Base-by-base conservation (phyloP, 1,139 yeast species). In the Debaryomyces coudertii region DNA sequence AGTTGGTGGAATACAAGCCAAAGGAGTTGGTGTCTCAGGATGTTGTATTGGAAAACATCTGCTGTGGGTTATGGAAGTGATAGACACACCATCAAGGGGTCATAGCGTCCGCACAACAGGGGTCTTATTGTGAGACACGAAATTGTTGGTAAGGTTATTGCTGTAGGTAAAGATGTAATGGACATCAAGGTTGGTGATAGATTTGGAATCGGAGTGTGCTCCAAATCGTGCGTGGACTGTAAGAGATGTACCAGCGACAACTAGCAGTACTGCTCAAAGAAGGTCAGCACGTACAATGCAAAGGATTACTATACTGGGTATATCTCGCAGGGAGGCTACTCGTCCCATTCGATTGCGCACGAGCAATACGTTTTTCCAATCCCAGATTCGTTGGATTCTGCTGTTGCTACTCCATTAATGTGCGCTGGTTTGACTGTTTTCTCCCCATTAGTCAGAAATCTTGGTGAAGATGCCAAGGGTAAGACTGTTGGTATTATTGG, bases 361-460 rank as follows among this genome's bases (percentile, higher is more conserved):
- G 81, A 79, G 54, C 66, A 71, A 45, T 80, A 78, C 56, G 81
- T 71, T 5, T 76, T 82, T 62, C 73, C 75, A 20, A 76, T 83
- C 47, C 89, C 89, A 16, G 83, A 81, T n/a, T 62, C 48, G 18
- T 58, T 82, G 48, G 63, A 68, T 15, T 62, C 76, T 22, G 70
- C 66, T 44, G 62, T 66, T 43, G 87, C 82, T 30, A 87, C 86
- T 15, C 87, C 88, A 18, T 70, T 84, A 59, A 65, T 83, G 69
- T 84, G 89, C 68, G 88, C 83, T 34, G 89, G 89, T 47, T 68
- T 82, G 55, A 84, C 89, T 18, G 82, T 78, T 1, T 83, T 68
- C 63, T 71, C 82, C 5, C 89, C 89, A 34, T 60, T 83, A 49
- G 64, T 62, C 42, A 62, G 72, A 57, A 61, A 65, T 50, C 53